phyloP scores from a whole-genome alignment of 2,329 filamentous ascomycete species.

The Phyllosticta citribraziliensis region DNA sequence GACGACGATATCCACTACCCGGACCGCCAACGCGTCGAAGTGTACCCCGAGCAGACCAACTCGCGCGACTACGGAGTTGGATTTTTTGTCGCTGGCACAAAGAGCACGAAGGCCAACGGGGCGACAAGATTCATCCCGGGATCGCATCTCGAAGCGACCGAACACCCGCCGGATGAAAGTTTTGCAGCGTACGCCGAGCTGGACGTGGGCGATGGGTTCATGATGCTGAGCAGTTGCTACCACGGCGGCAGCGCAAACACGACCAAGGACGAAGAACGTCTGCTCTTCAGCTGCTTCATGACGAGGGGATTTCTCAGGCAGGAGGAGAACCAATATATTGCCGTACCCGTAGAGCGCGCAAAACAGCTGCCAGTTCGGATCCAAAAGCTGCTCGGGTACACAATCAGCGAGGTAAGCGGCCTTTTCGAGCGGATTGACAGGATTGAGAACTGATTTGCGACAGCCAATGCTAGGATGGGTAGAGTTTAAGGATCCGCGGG shows the following conservation, averaged over 20 bases:
- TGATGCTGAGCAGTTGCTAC: conserved; percentile 12
- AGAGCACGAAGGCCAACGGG: conserved; percentile 3
- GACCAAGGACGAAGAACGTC: conserved; percentile 8
- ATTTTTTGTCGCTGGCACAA: conserved; percentile 3
- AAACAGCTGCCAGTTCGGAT: conserved; percentile 13
- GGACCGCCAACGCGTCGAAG: background rate
- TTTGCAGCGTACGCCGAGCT: conserved; percentile 10
- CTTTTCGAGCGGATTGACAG: conserved; percentile 16
- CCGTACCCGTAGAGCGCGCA: conserved; percentile 17
- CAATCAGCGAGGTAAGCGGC: conserved; percentile 15
- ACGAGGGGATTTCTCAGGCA: conserved; percentile 4
- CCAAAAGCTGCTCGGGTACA: conserved; percentile 16
- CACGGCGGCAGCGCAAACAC: conserved; percentile 12
- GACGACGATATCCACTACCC: conserved; percentile 8
- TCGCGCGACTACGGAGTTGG: conserved; percentile 1
- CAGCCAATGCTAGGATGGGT: conserved; percentile 4
- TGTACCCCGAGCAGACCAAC: background rate
- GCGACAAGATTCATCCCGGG: conserved; percentile 4
- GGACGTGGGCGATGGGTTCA: conserved; percentile 13
- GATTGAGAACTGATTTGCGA: conserved; percentile 11
- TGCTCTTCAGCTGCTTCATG: conserved; percentile 4
- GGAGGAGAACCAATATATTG: conserved; percentile 33
- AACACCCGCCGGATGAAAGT: background rate
- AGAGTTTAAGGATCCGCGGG: background rate
- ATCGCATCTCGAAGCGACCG: conserved; percentile 1